Evolutionary conservation across 805 yeast species (phyloP).

Genomic region (Saccharomycopsis fermentans): DNA sequence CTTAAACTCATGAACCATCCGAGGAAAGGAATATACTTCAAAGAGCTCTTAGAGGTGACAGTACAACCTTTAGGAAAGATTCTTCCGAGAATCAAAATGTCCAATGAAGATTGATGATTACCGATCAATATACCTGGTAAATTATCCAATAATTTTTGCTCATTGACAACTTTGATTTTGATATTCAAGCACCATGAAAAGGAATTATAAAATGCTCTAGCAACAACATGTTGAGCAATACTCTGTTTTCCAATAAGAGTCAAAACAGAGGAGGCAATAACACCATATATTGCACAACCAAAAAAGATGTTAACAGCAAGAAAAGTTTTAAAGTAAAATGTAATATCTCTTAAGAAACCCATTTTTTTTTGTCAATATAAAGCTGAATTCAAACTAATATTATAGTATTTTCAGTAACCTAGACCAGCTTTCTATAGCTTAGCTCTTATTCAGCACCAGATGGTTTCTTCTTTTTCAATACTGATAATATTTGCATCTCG

Average conservation of each 20-base stretch:
- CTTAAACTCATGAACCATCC: constrained; percentile 96
- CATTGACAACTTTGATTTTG: constrained; percentile 58
- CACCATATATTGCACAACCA: constrained; percentile 65
- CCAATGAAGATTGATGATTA: constrained; percentile 88
- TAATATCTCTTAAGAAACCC: constrained; percentile 27
- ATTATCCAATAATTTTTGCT: constrained; percentile 36
- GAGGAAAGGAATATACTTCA: constrained; percentile 76
- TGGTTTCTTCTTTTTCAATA: too few relatives aligned
- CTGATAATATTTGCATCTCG: too few relatives aligned
- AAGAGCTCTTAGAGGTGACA: constrained; percentile 82
- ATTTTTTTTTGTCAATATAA: constrained; percentile 3
- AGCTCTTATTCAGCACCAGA: too few relatives aligned
- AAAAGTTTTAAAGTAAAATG: constrained; percentile 47
- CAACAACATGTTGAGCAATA: constrained; percentile 83
- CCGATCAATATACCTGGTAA: constrained; percentile 74
- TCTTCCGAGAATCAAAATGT: constrained; percentile 70
- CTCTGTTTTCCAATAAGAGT: constrained; percentile 64
- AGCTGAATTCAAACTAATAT: not conserved
- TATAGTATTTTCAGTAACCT: not conserved
- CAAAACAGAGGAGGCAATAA: constrained; percentile 58
- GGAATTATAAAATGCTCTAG: constrained; percentile 62
- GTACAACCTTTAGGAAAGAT: constrained; percentile 82
- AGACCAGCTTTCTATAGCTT: not conserved
- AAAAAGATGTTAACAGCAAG: constrained; percentile 44
- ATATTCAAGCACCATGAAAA: constrained; percentile 59